Evolutionary conservation across 73 alveolate genomes (phyloP).

Genomic region (Uronychia binucleata): DNA sequence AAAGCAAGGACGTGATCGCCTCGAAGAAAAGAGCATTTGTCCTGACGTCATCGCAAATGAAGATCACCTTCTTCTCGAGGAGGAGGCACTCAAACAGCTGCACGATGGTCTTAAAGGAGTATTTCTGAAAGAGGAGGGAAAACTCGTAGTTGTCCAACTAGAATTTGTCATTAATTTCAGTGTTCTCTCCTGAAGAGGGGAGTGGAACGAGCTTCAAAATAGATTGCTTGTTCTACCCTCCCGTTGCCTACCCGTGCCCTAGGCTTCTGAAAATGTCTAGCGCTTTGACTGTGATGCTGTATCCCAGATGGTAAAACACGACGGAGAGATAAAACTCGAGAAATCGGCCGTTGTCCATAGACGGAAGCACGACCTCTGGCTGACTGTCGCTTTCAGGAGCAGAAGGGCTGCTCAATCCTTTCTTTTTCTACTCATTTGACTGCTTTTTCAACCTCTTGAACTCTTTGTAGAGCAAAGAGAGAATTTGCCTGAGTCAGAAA

Average conservation of each 20-base stretch:
- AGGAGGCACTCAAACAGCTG: not conserved
- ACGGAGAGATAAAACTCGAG: not conserved
- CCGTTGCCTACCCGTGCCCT: not conserved
- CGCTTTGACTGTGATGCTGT: not conserved
- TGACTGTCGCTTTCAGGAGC: too few relatives aligned
- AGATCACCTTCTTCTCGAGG: not conserved
- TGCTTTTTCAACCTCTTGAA: not conserved
- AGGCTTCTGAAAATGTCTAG: not conserved
- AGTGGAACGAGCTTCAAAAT: not conserved
- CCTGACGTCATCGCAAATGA: not conserved
- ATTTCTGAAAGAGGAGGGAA: not conserved
- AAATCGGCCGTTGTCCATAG: not conserved
- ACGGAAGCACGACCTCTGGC: not conserved
- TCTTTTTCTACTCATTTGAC: not conserved
- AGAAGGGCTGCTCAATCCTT: too few relatives aligned
- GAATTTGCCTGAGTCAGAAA: not conserved
- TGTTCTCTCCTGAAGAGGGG: not conserved
- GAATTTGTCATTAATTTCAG: not conserved
- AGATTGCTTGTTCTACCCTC: not conserved
- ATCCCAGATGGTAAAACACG: not conserved
- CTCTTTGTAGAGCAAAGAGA: not conserved
- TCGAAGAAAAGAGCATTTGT: not conserved
- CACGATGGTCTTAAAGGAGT: not conserved
- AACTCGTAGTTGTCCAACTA: not conserved
- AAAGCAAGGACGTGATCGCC: not conserved